Conservation (phyloP, 768 basidiomycete species). For the Chlorophyllum brunneum region DNA sequence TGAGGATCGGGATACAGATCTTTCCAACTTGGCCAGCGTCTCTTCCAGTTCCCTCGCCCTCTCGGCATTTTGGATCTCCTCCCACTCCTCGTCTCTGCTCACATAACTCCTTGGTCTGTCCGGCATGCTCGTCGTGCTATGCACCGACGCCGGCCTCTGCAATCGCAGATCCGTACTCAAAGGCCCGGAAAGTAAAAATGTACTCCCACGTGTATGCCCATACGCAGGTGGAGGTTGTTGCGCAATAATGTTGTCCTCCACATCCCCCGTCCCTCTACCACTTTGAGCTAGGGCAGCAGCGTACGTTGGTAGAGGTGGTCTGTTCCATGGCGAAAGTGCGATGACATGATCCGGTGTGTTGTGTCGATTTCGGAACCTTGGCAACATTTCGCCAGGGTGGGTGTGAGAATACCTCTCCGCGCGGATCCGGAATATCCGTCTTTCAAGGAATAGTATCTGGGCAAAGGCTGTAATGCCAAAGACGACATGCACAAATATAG, state of each 20-base stretch:
- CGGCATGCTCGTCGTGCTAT: slow-evolving; percentile 22
- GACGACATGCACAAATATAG: slow-evolving; percentile 60
- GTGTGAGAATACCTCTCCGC: slow-evolving; percentile 57
- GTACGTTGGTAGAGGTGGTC: slow-evolving; percentile 68
- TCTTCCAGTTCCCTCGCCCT: slow-evolving; percentile 52
- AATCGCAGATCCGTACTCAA: slow-evolving; percentile 45
- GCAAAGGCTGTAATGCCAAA: slow-evolving; percentile 50
- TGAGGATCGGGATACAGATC: slow-evolving; percentile 18
- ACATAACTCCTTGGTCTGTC: slow-evolving; percentile 52
- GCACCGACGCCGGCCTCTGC: slow-evolving; percentile 39
- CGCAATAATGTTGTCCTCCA: slow-evolving; percentile 68
- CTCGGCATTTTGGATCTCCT: slow-evolving; percentile 49
- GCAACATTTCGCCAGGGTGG: slow-evolving; percentile 56
- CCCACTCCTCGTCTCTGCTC: slow-evolving; percentile 55
- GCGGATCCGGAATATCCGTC: slow-evolving; percentile 59
- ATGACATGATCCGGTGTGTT: slow-evolving; percentile 26
- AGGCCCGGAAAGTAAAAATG: slow-evolving; percentile 52
- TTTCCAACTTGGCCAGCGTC: slow-evolving; percentile 45
- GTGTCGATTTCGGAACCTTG: slow-evolving; percentile 30
- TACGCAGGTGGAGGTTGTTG: slow-evolving; percentile 73
- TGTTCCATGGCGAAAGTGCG: slow-evolving; percentile 64
- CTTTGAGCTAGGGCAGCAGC: slow-evolving; percentile 65
- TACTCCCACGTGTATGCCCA: slow-evolving; percentile 69
- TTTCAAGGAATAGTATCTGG: slow-evolving; percentile 61
- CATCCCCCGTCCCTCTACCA: slow-evolving; percentile 70